Evolutionary conservation across 768 basidiomycete genomes (phyloP), one percentile per base, ranked within the genome.

Genomic region (Tulasnella sp.): DNA sequence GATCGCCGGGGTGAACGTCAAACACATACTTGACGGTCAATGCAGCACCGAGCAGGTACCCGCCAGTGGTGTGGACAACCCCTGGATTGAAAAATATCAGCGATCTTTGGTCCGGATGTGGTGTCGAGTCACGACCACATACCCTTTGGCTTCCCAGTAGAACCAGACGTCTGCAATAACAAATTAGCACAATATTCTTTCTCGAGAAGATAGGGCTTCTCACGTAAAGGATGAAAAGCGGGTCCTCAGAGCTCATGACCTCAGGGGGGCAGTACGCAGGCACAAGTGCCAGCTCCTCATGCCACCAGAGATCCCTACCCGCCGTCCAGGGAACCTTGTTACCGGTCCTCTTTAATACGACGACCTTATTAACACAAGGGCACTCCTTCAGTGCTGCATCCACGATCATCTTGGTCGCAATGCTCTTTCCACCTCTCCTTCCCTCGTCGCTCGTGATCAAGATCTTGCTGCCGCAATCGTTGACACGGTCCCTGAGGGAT

Each of bases 221-320:
- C 67, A 92, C 93, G 72, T 98, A 99, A 62, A 99, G 92, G 68
- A 99, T 97, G 73, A 99, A 99, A 22, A 99, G 77, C 1, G 94
- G 94, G 68, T 98, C 96, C 70, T 99, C 94, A n/a, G 88, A 72
- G 30, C 80, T 69, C 86, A 99, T 91, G 63, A 86, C 69, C 73
- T 90, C 89, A 15, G 84, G 84, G 0, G 93, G 83, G 75, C 91
- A 94, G 74, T 89, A 94, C 60, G 78, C 80, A 17, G 88, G 82
- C 15, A 96, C 92, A 70, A 83, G 87, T 21, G 76, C 79, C 25
- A 78, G 77, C 73, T 92, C 91, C 71, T 97, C 92, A 67, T 97
- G 85, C 93, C 93, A 98, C 94, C 94, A 97, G 65, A 80, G 76
- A 70, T 99, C 94, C 45, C 93, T 74, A 1, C 89, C 92, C 62